These are phyloP conservation scores for Kazachstania bromeliacearum DNA, from an alignment of 805 yeast species.

Conservation along the genomic window DNA sequence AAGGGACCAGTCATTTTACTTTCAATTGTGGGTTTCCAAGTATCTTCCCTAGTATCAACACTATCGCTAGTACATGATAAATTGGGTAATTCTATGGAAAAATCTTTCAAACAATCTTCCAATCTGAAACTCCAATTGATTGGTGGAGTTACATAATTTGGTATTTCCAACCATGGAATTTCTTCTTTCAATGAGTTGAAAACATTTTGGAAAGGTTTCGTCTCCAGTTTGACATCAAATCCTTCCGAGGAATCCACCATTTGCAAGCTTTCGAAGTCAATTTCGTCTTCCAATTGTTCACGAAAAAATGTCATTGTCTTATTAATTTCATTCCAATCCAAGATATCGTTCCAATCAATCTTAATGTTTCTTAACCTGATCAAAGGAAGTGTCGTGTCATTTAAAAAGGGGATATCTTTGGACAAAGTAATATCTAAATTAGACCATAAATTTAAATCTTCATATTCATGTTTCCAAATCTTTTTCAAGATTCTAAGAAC, in stretches of 20 bases:
- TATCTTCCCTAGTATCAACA: conserved; percentile 4
- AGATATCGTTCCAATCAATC: conserved; percentile 18
- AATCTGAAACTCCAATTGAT: conserved; percentile 31
- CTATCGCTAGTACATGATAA: conserved; percentile 10
- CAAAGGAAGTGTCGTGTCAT: conserved; percentile 11
- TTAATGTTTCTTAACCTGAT: conserved; percentile 9
- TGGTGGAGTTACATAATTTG: conserved; percentile 20
- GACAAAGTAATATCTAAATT: conserved; percentile 14
- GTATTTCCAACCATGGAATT: conserved; percentile 13
- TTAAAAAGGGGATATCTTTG: conserved; percentile 7
- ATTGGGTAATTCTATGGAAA: conserved; percentile 25
- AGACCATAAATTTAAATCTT: conserved; percentile 21
- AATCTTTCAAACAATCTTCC: conserved; percentile 30
- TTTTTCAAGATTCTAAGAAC: conserved; percentile 20
- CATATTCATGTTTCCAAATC: conserved; percentile 21
- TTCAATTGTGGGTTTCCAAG: conserved; percentile 2
- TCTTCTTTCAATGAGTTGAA: conserved; percentile 1
- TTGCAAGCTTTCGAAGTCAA: conserved; percentile 21
- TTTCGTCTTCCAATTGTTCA: conserved; percentile 7
- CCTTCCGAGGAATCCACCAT: conserved; percentile 17
- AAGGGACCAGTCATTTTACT: conserved; percentile 18
- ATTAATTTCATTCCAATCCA: conserved; percentile 11
- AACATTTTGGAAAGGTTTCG: background rate
- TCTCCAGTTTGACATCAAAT: conserved; percentile 15
- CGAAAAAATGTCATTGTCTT: conserved; percentile 1